Evolutionary conservation across 129 eudicot genomes (phyloP).

Genomic region (Artemisia argyi): DNA sequence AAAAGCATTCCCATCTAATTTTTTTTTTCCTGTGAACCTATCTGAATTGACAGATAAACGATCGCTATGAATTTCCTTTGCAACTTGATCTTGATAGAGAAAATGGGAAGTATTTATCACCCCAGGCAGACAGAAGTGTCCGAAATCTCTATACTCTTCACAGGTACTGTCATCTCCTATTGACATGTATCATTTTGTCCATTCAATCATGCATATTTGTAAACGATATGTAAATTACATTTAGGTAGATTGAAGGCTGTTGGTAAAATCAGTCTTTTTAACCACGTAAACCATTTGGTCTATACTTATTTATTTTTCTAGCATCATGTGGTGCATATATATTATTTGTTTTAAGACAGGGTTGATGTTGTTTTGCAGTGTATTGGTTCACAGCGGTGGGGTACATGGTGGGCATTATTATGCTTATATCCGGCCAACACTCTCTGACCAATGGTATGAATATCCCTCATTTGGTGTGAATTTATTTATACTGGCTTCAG

Average conservation of each 20-base stretch:
- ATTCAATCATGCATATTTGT: no score
- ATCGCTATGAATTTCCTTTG: conserved; percentile 95
- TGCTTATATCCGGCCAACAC: conserved; percentile 89
- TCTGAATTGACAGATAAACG: conserved; percentile 65
- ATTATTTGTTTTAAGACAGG: conserved; percentile 12
- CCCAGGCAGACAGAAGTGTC: conserved; percentile 87
- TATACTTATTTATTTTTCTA: not conserved
- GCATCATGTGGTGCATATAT: conserved; percentile 15
- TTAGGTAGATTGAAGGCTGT: no score
- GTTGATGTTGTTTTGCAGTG: conserved; percentile 54
- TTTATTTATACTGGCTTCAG: not conserved
- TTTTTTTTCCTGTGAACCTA: not conserved
- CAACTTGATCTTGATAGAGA: conserved; percentile 97
- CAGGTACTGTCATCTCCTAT: conserved; percentile 46
- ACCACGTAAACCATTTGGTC: not conserved
- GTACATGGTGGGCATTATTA: conserved; percentile 97
- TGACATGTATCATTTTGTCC: no score
- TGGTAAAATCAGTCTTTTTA: no score
- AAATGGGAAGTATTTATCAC: conserved; percentile 84
- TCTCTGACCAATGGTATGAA: conserved; percentile 77
- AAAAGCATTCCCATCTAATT: conserved; percentile 5
- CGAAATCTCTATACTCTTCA: conserved; percentile 93
- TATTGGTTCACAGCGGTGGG: conserved; percentile 97
- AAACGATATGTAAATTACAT: no score
- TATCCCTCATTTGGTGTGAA: not conserved